phyloP scores from a whole-genome alignment of 2,329 filamentous ascomycete genomes.

The Colletotrichum echinochloae region DNA sequence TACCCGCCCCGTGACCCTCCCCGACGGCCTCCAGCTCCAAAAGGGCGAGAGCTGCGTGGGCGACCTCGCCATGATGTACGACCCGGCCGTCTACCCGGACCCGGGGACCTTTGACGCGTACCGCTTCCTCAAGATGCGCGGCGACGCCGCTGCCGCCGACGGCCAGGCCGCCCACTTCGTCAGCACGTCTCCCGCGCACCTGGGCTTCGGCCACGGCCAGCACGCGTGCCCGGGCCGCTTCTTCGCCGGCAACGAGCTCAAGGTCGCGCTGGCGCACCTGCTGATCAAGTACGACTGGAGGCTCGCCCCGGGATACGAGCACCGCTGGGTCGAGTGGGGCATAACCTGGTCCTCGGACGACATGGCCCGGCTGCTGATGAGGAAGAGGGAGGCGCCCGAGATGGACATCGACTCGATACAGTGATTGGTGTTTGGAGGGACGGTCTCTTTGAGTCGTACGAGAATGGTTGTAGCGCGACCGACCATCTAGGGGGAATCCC shows the following conservation, averaged over 20 bases:
- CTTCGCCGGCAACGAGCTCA: slow-evolving; percentile 60
- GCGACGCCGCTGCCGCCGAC: neutral
- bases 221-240: slow-evolving; percentile 58
- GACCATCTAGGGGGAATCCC: no score
- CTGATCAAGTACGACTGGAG: slow-evolving; percentile 36
- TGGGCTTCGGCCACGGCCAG: slow-evolving; percentile 54
- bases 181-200: slow-evolving; percentile 50
- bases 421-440: no score
- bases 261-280: slow-evolving; percentile 43
- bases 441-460: no score
- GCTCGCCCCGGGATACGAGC: slow-evolving; percentile 19
- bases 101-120: slow-evolving; percentile 12
- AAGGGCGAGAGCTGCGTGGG: slow-evolving; percentile 23
- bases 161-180: slow-evolving; percentile 51
- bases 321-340: slow-evolving; percentile 8
- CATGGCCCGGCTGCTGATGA: slow-evolving; percentile 25
- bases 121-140: slow-evolving; percentile 27
- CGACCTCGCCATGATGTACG: slow-evolving; percentile 19
- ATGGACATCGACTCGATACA: slow-evolving; percentile 29
- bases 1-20: slow-evolving; percentile 9
- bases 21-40: slow-evolving; percentile 28
- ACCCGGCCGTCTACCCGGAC: slow-evolving; percentile 12
- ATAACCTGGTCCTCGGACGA: slow-evolving; percentile 12
- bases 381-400: slow-evolving; percentile 24
- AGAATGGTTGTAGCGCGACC: no score